Evolutionary conservation across 2,329 filamentous ascomycete genomes (phyloP).

Genomic region (Diplodia intermedia): DNA sequence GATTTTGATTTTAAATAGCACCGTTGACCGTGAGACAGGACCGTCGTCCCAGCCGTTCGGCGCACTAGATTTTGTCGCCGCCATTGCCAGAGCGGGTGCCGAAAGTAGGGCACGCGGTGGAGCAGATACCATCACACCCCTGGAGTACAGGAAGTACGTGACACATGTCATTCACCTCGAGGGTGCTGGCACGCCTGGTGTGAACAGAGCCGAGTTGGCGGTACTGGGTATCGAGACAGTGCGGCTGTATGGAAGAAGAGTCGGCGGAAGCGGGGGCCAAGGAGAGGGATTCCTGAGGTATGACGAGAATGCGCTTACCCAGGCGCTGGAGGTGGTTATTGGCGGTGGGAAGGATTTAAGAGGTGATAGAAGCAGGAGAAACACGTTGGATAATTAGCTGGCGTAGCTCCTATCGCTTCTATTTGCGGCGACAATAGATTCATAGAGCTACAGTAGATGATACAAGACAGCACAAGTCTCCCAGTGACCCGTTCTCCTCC

Average conservation of each 20-base stretch:
- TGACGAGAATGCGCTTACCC: slow-evolving; percentile 75
- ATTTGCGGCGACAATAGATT: too few relatives aligned
- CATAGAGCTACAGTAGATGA: neutral
- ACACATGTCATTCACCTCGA: slow-evolving; percentile 85
- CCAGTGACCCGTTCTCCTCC: neutral
- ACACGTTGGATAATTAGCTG: slow-evolving; percentile 55
- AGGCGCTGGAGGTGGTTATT: slow-evolving; percentile 79
- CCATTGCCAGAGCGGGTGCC: slow-evolving; percentile 70
- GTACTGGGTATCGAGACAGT: slow-evolving; percentile 78
- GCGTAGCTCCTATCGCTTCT: neutral
- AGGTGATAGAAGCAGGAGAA: slow-evolving; percentile 61
- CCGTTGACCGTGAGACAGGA: slow-evolving; percentile 84
- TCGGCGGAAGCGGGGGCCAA: slow-evolving; percentile 49
- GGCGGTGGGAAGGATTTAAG: slow-evolving; percentile 65
- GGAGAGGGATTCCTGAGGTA: slow-evolving; percentile 66
- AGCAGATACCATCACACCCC: slow-evolving; percentile 13
- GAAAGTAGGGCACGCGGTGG: slow-evolving; percentile 43
- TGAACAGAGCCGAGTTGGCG: slow-evolving; percentile 69
- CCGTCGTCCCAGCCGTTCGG: slow-evolving; percentile 69
- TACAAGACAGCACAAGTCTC: neutral
- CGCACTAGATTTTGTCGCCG: slow-evolving; percentile 80
- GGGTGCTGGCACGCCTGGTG: slow-evolving; percentile 69
- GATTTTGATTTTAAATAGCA: slow-evolving; percentile 84
- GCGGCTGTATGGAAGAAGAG: slow-evolving; percentile 74
- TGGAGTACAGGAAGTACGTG: slow-evolving; percentile 71